phyloP scores from a whole-genome alignment of 108 stramenopile genomes.

The Nitzschia sp. region DNA sequence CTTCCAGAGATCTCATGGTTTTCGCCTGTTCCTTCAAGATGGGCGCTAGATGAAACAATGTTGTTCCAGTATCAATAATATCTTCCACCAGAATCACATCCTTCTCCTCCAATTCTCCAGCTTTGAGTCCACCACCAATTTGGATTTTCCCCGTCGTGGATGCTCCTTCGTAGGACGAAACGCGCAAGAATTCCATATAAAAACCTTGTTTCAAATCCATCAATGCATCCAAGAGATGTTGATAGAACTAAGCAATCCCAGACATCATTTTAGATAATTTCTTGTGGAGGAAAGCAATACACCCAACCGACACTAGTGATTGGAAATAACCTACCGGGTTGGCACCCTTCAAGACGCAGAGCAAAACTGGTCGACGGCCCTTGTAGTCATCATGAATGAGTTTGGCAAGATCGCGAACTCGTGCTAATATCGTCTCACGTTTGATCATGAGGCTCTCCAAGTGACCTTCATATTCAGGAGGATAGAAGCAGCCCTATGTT shows the following conservation, averaged over 20 bases:
- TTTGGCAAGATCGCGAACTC: constrained; percentile 35
- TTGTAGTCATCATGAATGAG: constrained; percentile 50
- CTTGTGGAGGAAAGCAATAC: no score
- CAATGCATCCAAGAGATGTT: constrained; percentile 48
- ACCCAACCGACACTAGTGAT: no score
- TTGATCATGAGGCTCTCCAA: constrained; percentile 45
- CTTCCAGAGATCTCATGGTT: constrained; percentile 36
- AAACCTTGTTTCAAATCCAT: constrained; percentile 50
- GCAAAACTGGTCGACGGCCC: constrained; percentile 51
- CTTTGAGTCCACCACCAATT: constrained; percentile 32
- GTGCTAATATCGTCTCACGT: constrained; percentile 31
- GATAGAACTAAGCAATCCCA: constrained; percentile 41
- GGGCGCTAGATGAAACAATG: constrained; percentile 45
- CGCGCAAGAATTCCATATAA: constrained; percentile 56
- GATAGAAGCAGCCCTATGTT: constrained; percentile 34
- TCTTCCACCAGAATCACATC: constrained; percentile 68
- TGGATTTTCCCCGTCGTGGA: constrained; percentile 41
- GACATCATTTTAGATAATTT: not conserved
- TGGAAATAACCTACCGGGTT: constrained; percentile 36
- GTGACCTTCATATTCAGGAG: constrained; percentile 63
- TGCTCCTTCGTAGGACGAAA: constrained; percentile 51
- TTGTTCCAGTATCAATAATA: constrained; percentile 73
- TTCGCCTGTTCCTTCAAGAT: constrained; percentile 25
- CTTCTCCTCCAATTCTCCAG: constrained; percentile 29
- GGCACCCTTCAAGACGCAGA: constrained; percentile 64